Evolutionary conservation across 306 rosid species (phyloP), one percentile per base, ranked within the genome.

Genomic region (Lathyrus aphaca): DNA sequence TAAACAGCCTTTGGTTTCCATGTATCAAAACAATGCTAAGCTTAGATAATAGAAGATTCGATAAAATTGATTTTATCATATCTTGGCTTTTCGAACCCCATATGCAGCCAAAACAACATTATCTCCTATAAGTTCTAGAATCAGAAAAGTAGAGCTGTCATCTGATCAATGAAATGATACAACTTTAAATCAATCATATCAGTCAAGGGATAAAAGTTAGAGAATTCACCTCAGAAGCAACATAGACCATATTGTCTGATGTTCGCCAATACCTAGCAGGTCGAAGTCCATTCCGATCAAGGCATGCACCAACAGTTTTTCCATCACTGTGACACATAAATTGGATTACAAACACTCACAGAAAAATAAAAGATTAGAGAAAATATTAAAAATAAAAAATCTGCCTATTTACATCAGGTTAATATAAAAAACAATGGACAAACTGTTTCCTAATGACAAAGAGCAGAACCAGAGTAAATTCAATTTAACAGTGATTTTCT

Each of bases 201-300:
- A 62, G 23, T 49, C 39, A 66, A 72, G 18, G 23, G 70, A 68
- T 27, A 30, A 76, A 83, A 61, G 64, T 71, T 70, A 69, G 63
- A 68, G 42, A 78, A 74, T 92, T 44, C 70, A 94, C 98, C 97
- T 94, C 99, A 68, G 99, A 94, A 75, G 97, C 97, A 79, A 94
- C 97, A 72, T 94, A 94, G 49, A 94, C 99, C 89, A 88, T 85
- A 74, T 94, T 94, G 74, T 94, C 99, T 50, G 96, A 82, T 66
- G 99, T 94, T 79, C 99, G 90, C 99, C 99, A 94, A 82, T 88
- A 94, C 83, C 99, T 86, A 73, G 99, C 99, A 15, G 99, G 99
- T 44, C 99, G 88, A 63, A 94, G 90, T 79, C 99, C 99, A 87
- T 94, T 94, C 19, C 99, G 94, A 62, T 94, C 99, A 78, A 94